Percentiles rank a stretch among this genome's conserved stretches.
Evolutionary conservation across 176 grass and related monocot genomes (phyloP).

Genomic region (Poa annua): DNA sequence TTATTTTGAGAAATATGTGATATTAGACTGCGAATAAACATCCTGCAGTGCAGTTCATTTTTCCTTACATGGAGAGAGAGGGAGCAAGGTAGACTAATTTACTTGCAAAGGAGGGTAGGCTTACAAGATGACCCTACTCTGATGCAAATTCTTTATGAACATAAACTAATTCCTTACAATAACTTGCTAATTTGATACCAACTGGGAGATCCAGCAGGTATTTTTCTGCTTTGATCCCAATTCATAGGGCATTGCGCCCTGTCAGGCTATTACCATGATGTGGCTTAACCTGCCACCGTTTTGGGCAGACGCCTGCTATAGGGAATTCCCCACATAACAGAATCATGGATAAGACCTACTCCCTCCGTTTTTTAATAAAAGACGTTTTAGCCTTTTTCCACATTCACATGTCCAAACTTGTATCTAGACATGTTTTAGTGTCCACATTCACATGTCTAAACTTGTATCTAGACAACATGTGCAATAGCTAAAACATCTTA

Average conservation of each 20-base stretch:
- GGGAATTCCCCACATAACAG: neutral
- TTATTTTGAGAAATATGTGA: conserved; percentile 2
- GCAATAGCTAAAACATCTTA: too few species aligned
- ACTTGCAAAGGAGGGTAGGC: too few species aligned
- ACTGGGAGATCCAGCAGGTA: neutral
- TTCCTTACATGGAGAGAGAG: neutral
- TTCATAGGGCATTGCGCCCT: neutral
- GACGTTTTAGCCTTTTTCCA: too few species aligned
- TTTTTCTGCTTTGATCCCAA: neutral
- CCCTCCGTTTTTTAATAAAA: too few species aligned
- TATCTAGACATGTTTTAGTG: too few species aligned
- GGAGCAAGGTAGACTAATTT: too few species aligned
- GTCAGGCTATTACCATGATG: neutral
- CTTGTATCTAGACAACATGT: too few species aligned
- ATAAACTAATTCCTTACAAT: neutral
- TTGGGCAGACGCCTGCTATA: neutral
- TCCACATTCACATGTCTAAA: too few species aligned
- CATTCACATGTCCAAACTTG: too few species aligned
- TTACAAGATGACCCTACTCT: too few species aligned
- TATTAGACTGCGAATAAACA: conserved; percentile 22
- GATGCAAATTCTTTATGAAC: neutral
- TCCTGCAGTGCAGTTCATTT: neutral
- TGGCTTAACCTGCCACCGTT: neutral
- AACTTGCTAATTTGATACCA: neutral
- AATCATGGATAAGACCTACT: neutral